phyloP scores from a whole-genome alignment of 2,329 filamentous ascomycete species.

The Lasiodiplodia theobromae region DNA sequence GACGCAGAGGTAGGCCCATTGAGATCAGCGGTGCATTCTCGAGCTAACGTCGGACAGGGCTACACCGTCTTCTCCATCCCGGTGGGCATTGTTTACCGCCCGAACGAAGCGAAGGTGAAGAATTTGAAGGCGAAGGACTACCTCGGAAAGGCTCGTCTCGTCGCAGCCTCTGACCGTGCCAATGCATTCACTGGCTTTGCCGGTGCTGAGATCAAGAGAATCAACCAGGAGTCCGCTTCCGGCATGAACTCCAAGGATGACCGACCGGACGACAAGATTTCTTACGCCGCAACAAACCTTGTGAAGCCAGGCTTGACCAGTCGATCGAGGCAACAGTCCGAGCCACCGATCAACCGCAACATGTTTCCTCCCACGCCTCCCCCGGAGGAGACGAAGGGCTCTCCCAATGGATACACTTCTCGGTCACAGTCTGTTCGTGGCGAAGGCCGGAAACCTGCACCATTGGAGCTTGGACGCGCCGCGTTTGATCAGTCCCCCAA shows the following conservation, averaged over 20 bases:
- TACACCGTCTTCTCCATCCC: constrained; percentile 99
- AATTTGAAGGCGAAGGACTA: constrained; percentile 99
- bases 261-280: constrained; percentile 81
- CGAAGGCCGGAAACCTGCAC: constrained; percentile 55
- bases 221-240: constrained; percentile 45
- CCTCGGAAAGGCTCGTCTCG: constrained; percentile 90
- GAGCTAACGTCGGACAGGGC: constrained; percentile 64
- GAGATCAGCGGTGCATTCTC: background rate
- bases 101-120: constrained; percentile 97
- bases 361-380: constrained; percentile 98
- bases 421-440: constrained; percentile 59
- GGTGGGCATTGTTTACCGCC: constrained; percentile 91
- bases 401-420: constrained; percentile 9
- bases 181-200: constrained; percentile 85
- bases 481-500: constrained; percentile 52
- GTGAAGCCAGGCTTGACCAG: constrained; percentile 85
- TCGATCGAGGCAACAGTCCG: constrained; percentile 79
- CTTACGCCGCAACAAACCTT: constrained; percentile 90
- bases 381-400: constrained; percentile 75
- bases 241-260: constrained; percentile 72
- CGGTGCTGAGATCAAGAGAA: constrained; percentile 79
- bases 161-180: constrained; percentile 82
- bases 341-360: constrained; percentile 78
- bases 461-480: constrained; percentile 57
- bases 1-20: constrained; percentile 75